Evolutionary conservation across 2,329 filamentous ascomycete genomes (phyloP).

Genomic region (Alternaria metachromatica): DNA sequence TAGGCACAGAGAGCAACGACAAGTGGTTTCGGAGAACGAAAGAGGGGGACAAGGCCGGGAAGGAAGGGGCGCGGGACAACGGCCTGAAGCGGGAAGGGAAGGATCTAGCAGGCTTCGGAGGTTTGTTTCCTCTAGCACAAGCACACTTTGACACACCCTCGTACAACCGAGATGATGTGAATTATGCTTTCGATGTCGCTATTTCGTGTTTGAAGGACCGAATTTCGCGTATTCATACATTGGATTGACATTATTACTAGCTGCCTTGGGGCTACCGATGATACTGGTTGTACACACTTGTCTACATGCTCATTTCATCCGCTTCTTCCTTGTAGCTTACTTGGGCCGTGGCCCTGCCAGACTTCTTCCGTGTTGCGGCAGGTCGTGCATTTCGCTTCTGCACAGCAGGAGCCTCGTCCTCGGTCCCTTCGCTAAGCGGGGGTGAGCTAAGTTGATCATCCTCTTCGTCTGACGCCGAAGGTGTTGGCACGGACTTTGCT

Average conservation of each 20-base stretch:
- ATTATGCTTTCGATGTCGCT: not conserved
- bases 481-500: slow-evolving; percentile 51
- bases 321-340: slow-evolving; percentile 46
- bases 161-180: not conserved
- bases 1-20: not conserved
- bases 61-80: slow-evolving; percentile 13
- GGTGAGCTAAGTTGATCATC: slow-evolving; percentile 45
- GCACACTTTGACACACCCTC: not conserved
- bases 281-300: not conserved
- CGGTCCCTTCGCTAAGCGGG: slow-evolving; percentile 48
- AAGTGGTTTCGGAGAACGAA: not conserved
- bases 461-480: slow-evolving; percentile 50
- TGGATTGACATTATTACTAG: not conserved
- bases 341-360: slow-evolving; percentile 30
- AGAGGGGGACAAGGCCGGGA: not conserved
- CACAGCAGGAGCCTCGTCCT: slow-evolving; percentile 28
- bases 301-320: slow-evolving; percentile 36
- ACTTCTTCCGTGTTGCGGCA: slow-evolving; percentile 34
- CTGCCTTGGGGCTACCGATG: not conserved
- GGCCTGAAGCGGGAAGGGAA: slow-evolving; percentile 25
- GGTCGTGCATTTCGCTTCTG: slow-evolving; percentile 34
- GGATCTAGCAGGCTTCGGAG: slow-evolving; percentile 21
- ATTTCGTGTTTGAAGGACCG: slow-evolving; percentile 8
- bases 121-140: slow-evolving; percentile 10
- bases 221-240: not conserved